Conservation (phyloP, 495 filamentous ascomycete genomes). For the Chaetomium tenue region DNA sequence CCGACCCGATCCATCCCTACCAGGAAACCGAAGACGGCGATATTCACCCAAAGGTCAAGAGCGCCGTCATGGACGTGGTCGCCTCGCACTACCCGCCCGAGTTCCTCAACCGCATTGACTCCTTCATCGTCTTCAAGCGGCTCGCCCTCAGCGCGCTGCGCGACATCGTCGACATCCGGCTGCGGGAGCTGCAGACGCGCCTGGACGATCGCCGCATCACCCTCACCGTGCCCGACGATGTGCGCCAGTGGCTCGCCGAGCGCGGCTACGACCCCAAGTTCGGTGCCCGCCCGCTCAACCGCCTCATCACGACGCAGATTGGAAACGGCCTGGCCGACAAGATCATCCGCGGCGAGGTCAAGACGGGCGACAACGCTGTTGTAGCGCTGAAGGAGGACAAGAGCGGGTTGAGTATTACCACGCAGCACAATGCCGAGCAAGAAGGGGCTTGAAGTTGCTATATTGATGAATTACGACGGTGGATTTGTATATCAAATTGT, state of each 20-base stretch:
- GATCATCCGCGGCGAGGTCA: constrained; percentile 84
- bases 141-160: constrained; percentile 73
- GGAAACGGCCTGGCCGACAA: constrained; percentile 84
- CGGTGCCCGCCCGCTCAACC: constrained; percentile 89
- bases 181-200: constrained; percentile 79
- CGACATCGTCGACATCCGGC: constrained; percentile 90
- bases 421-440: constrained; percentile 1
- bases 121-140: constrained; percentile 92
- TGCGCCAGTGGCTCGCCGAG: constrained; percentile 82
- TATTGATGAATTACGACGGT: not conserved
- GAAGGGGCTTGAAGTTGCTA: not conserved
- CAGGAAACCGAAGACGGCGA: constrained; percentile 60
- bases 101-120: constrained; percentile 94
- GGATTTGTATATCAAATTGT: constrained; percentile 3
- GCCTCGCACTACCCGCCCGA: constrained; percentile 76
- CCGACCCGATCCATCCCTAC: constrained; percentile 55
- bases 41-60: constrained; percentile 65
- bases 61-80: constrained; percentile 88
- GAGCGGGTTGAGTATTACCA: constrained; percentile 46
- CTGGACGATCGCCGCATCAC: constrained; percentile 83
- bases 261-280: constrained; percentile 87
- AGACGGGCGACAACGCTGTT: constrained; percentile 65
- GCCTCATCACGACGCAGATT: constrained; percentile 83
- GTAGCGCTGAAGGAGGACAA: constrained; percentile 62
- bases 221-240: constrained; percentile 65